Percentiles rank a stretch among this genome's conserved stretches.
Evolutionary conservation across 129 eudicot species (phyloP).

Genomic region (Smallanthus sonchifolius): DNA sequence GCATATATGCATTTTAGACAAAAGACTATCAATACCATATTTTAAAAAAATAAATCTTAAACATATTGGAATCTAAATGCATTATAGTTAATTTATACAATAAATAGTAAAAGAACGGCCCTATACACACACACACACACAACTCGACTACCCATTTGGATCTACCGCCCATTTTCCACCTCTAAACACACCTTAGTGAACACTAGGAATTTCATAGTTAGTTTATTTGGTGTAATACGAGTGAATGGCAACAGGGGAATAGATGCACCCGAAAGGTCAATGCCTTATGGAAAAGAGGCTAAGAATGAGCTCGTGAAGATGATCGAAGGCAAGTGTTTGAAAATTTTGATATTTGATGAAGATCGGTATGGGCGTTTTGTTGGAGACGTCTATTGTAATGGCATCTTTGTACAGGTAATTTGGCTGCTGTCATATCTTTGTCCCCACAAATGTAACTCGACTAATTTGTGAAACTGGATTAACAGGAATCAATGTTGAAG

Average conservation of each 20-base stretch:
- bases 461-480: background rate
- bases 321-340: constrained; percentile 52
- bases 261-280: constrained; percentile 78
- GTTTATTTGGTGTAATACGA: background rate
- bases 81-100: too few relatives aligned
- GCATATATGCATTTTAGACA: too few relatives aligned
- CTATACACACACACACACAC: too few relatives aligned
- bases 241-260: constrained; percentile 59
- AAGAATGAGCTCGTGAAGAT: constrained; percentile 67
- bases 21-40: too few relatives aligned
- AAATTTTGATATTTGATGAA: constrained; percentile 50
- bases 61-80: too few relatives aligned
- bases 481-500: constrained; percentile 68
- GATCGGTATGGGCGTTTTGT: constrained; percentile 76
- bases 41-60: too few relatives aligned
- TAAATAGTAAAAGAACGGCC: too few relatives aligned
- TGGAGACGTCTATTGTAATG: constrained; percentile 85
- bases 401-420: constrained; percentile 74
- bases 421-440: background rate
- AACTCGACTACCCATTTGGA: background rate
- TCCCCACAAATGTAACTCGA: background rate
- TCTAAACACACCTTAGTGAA: background rate
- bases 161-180: background rate
- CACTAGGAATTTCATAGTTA: background rate
- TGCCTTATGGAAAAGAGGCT: constrained; percentile 85